Evolutionary conservation across 2,329 filamentous ascomycete species (phyloP).

Genomic region (Fusarium camptoceras): DNA sequence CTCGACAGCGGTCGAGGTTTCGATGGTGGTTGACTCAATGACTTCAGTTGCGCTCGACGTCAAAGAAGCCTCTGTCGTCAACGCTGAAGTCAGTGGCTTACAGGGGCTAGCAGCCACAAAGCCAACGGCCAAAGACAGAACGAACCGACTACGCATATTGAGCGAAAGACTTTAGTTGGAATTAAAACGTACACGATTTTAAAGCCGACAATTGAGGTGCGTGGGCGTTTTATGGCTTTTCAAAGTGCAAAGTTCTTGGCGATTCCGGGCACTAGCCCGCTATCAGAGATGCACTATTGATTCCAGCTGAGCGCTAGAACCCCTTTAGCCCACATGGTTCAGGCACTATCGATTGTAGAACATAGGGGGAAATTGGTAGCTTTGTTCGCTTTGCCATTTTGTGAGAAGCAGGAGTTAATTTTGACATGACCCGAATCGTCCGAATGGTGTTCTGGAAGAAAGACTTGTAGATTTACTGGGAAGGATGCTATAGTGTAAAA

Average conservation of each 20-base stretch:
- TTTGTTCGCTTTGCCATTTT: background rate
- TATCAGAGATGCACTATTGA: background rate
- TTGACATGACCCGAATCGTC: background rate
- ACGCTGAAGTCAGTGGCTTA: background rate
- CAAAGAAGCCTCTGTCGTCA: background rate
- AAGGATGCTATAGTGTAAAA: background rate
- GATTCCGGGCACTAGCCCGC: background rate
- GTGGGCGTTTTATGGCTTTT: background rate
- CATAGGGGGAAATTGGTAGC: background rate
- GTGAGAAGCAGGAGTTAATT: background rate
- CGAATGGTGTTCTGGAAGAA: background rate
- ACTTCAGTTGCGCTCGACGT: background rate
- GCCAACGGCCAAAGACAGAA: background rate
- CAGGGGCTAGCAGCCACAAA: background rate
- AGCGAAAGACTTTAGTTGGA: background rate
- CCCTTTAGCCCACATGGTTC: background rate
- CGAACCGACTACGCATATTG: accelerated
- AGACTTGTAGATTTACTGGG: background rate
- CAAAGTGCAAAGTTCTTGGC: background rate
- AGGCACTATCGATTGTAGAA: background rate
- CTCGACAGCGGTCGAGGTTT: background rate
- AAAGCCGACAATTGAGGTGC: background rate
- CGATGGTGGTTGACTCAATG: background rate
- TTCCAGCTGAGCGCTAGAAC: background rate
- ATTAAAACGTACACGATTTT: background rate